Evolutionary conservation across 23 red algal species (phyloP).

Genomic region (Gracilaria vermiculophylla): DNA sequence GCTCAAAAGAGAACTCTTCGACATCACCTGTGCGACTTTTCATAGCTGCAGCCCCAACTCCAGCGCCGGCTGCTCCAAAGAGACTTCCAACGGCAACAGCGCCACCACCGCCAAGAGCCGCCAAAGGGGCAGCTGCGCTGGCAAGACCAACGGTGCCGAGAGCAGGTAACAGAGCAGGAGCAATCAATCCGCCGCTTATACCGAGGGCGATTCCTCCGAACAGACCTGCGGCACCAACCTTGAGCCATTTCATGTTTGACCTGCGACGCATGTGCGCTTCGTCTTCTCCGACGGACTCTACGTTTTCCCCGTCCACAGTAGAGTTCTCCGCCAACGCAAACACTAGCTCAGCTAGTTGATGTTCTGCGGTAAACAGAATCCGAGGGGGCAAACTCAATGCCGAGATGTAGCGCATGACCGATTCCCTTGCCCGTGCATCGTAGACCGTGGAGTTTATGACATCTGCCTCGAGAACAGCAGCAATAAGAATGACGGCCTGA

Average conservation of each 20-base stretch:
- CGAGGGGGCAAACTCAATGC: slow-evolving; percentile 33
- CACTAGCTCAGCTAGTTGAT: slow-evolving; percentile 37
- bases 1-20: slow-evolving; percentile 63
- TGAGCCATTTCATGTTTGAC: slow-evolving; percentile 55
- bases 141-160: slow-evolving; percentile 50
- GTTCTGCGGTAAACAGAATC: slow-evolving; percentile 51
- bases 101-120: slow-evolving; percentile 50
- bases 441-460: slow-evolving; percentile 37
- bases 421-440: slow-evolving; percentile 58
- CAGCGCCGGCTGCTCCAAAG: slow-evolving; percentile 68
- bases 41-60: slow-evolving; percentile 65
- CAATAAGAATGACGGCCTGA: slow-evolving; percentile 7
- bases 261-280: background rate
- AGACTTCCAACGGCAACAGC: slow-evolving; percentile 55
- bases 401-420: slow-evolving; percentile 1
- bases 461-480: slow-evolving; percentile 47
- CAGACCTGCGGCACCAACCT: slow-evolving; percentile 55
- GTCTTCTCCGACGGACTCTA: slow-evolving; percentile 42
- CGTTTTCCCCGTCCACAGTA: slow-evolving; percentile 24
- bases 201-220: slow-evolving; percentile 47
- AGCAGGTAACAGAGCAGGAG: slow-evolving; percentile 57
- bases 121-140: slow-evolving; percentile 40
- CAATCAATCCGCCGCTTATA: slow-evolving; percentile 53
- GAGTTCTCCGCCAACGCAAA: slow-evolving; percentile 1
- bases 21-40: slow-evolving; percentile 36